These are phyloP conservation scores for carrot (Daucus carota) DNA, from an alignment of 129 eudicot genomes.

Conservation along the genomic window DNA sequence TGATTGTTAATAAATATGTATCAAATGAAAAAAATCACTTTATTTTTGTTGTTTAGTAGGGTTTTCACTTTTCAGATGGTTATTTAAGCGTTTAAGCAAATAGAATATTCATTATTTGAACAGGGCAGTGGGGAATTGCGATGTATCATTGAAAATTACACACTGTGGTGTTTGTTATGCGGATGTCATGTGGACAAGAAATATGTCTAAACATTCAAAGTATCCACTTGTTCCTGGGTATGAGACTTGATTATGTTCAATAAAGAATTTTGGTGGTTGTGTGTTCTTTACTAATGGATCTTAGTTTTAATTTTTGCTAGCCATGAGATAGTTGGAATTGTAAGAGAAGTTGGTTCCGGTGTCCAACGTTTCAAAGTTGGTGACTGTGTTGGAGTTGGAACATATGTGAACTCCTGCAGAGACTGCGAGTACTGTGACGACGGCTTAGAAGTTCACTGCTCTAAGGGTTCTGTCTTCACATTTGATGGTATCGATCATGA, in stretches of 20 bases:
- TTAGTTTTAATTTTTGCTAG: constrained; percentile 26
- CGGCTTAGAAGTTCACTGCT: constrained; percentile 58
- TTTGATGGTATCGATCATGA: constrained; percentile 70
- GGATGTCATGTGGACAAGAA: constrained; percentile 85
- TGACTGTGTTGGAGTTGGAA: constrained; percentile 85
- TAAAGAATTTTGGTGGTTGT: not conserved
- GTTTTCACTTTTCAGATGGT: not conserved
- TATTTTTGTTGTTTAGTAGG: not conserved
- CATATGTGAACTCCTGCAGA: constrained; percentile 88
- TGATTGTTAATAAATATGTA: not conserved
- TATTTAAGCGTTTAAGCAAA: not conserved
- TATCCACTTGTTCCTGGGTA: constrained; percentile 98
- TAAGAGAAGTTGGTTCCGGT: constrained; percentile 59
- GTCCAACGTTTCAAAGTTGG: constrained; percentile 60
- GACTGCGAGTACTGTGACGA: constrained; percentile 71
- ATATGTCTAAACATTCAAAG: constrained; percentile 46
- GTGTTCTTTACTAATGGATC: not conserved
- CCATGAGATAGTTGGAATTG: constrained; percentile 92
- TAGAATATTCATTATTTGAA: not conserved
- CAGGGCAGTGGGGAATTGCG: constrained; percentile 73
- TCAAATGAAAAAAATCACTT: not conserved
- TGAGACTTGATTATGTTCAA: constrained; percentile 5
- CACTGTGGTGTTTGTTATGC: constrained; percentile 91
- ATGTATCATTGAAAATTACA: constrained; percentile 54
- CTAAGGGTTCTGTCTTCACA: constrained; percentile 60